These are phyloP conservation scores for Nematodospora anomalae DNA, from an alignment of 1,139 yeast species.

Conservation along the genomic window DNA sequence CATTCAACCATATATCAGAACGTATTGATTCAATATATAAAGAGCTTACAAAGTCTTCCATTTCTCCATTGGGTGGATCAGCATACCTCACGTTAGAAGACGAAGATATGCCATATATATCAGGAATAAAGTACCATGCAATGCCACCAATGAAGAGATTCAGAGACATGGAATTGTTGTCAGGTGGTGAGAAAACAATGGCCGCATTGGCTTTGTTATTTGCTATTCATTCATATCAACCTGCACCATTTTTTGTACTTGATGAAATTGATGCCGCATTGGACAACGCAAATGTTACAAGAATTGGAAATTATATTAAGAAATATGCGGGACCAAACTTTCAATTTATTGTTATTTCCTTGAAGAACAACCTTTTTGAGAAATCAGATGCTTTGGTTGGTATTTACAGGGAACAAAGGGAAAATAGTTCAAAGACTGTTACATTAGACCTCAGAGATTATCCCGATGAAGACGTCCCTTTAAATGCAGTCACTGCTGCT, in stretches of 20 bases:
- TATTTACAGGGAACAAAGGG: slow-evolving; percentile 80
- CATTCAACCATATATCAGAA: slow-evolving; percentile 73
- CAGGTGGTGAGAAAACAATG: slow-evolving; percentile 97
- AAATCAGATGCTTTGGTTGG: slow-evolving; percentile 92
- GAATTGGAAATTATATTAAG: slow-evolving; percentile 80
- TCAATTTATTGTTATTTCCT: slow-evolving; percentile 91
- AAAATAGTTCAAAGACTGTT: slow-evolving; percentile 73
- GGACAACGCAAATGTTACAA: slow-evolving; percentile 83
- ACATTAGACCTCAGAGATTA: slow-evolving; percentile 72
- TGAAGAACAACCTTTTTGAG: slow-evolving; percentile 85
- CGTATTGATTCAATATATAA: slow-evolving; percentile 81
- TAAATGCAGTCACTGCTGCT: slow-evolving; percentile 15
- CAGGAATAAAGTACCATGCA: slow-evolving; percentile 87
- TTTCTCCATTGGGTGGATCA: slow-evolving; percentile 84
- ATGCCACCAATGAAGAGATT: slow-evolving; percentile 97
- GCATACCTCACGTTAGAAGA: slow-evolving; percentile 87
- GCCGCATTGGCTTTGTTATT: slow-evolving; percentile 92
- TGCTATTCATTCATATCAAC: slow-evolving; percentile 88
- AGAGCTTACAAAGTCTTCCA: slow-evolving; percentile 70
- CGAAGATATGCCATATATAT: slow-evolving; percentile 83
- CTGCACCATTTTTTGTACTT: slow-evolving; percentile 92
- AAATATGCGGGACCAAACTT: slow-evolving; percentile 75
- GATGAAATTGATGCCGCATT: slow-evolving; percentile 98
- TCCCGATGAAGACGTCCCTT: slow-evolving; percentile 38
- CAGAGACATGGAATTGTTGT: slow-evolving; percentile 86